Percentiles rank a stretch among this genome's conserved stretches.
These are phyloP conservation scores for Typha latifolia DNA, from an alignment of 176 grass and related monocot species.

Conservation along the genomic window DNA sequence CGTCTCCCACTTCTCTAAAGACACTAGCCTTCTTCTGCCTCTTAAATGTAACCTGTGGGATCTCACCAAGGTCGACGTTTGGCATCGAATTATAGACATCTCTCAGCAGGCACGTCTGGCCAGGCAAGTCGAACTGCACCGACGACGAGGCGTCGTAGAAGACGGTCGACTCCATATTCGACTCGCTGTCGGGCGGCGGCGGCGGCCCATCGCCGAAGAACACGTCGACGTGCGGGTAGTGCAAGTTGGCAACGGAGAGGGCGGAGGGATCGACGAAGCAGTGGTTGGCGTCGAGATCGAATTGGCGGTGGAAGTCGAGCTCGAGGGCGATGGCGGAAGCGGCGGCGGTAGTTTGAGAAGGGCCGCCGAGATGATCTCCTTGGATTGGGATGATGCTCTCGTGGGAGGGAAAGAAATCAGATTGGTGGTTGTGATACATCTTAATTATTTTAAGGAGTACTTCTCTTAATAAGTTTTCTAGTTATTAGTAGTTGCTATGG, in stretches of 20 bases:
- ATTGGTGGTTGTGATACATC: slow-evolving; percentile 41
- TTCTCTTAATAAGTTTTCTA: no score
- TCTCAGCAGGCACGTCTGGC: not conserved
- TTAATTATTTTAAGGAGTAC: not conserved
- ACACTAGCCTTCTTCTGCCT: slow-evolving; percentile 2
- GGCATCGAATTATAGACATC: slow-evolving; percentile 13
- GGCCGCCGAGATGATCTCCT: slow-evolving; percentile 23
- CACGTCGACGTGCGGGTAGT: no score
- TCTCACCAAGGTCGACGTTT: not conserved
- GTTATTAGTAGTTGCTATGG: no score
- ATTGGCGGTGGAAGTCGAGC: slow-evolving; percentile 42
- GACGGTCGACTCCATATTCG: slow-evolving; percentile 20
- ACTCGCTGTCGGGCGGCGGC: slow-evolving; percentile 28
- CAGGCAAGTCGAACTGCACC: slow-evolving; percentile 27
- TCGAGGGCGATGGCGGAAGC: not conserved
- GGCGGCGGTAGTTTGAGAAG: slow-evolving; percentile 16
- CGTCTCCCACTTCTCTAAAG: slow-evolving; percentile 34
- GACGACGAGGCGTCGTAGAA: slow-evolving; percentile 12
- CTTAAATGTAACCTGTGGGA: not conserved
- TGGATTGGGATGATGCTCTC: not conserved
- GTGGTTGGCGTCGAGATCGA: slow-evolving; percentile 2
- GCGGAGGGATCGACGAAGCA: slow-evolving; percentile 26
- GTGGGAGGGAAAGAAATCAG: slow-evolving; percentile 39
- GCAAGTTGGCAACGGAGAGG: not conserved
- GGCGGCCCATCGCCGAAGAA: not conserved